A percentile compares a stretch with the other conserved stretches of the same genome.
These are phyloP conservation scores for Hypoxylon sp. DNA, from an alignment of 2,329 filamentous ascomycete genomes.

Conservation along the genomic window DNA sequence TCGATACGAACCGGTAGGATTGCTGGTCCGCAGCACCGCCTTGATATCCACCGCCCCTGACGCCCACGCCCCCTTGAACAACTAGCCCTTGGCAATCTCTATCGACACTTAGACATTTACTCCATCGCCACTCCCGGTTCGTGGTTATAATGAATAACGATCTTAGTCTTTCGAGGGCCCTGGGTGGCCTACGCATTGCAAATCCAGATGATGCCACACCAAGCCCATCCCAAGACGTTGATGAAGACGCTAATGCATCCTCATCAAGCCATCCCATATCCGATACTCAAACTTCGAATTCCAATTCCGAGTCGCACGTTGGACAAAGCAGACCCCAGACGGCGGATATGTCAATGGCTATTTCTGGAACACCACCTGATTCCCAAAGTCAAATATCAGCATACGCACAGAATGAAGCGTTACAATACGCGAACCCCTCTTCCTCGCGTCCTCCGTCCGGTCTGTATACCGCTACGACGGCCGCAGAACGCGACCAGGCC, in stretches of 20 bases:
- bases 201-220: slow-evolving; percentile 84
- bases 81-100: slow-evolving; percentile 4
- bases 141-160: slow-evolving; percentile 83
- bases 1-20: slow-evolving; percentile 28
- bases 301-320: slow-evolving; percentile 48
- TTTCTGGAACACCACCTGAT: slow-evolving; percentile 48
- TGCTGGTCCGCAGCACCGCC: slow-evolving; percentile 16
- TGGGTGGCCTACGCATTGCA: slow-evolving; percentile 95
- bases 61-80: slow-evolving; percentile 28
- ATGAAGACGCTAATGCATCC: slow-evolving; percentile 53
- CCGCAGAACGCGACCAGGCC: slow-evolving; percentile 55
- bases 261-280: slow-evolving; percentile 44
- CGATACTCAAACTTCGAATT: slow-evolving; percentile 43
- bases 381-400: slow-evolving; percentile 46
- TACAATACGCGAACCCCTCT: slow-evolving; percentile 48
- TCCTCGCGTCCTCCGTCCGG: slow-evolving; percentile 55
- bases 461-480: slow-evolving; percentile 50
- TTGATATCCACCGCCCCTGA: slow-evolving; percentile 25
- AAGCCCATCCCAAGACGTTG: slow-evolving; percentile 53
- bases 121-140: slow-evolving; percentile 1
- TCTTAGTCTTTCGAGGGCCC: slow-evolving; percentile 89
- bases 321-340: slow-evolving; percentile 44
- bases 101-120: slow-evolving; percentile 28
- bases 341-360: slow-evolving; percentile 44
- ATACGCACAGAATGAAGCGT: slow-evolving; percentile 46